Evolutionary conservation across 2,329 filamentous ascomycete genomes (phyloP).

Genomic region (Aureobasidium vineae): DNA sequence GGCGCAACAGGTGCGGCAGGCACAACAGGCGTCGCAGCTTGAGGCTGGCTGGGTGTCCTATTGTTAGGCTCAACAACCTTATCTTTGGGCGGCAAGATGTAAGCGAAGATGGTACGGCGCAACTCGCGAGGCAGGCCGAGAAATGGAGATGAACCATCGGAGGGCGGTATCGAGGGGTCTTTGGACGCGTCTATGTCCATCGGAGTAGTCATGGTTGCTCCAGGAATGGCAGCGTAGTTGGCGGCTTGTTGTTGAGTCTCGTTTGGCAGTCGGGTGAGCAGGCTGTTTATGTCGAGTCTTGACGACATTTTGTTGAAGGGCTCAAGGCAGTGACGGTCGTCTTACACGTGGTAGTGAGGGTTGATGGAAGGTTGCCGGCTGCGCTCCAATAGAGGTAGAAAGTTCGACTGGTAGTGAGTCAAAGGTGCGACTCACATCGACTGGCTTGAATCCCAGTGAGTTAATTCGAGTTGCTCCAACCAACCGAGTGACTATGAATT

Average conservation of each 20-base stretch:
- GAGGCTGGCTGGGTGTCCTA: background rate
- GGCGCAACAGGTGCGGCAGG: background rate
- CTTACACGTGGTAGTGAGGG: background rate
- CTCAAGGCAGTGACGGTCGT: background rate
- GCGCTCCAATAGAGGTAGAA: background rate
- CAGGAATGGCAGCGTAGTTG: background rate
- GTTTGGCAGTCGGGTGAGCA: background rate
- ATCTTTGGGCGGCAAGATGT: constrained; percentile 9
- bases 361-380: background rate
- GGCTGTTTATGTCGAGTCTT: background rate
- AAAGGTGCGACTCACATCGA: background rate
- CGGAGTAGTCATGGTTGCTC: background rate
- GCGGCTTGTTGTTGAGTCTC: background rate
- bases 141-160: constrained; percentile 10
- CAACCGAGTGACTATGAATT: background rate
- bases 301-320: background rate
- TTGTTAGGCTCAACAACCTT: constrained; percentile 4
- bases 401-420: background rate
- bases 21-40: background rate
- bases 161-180: background rate
- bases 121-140: constrained; percentile 17
- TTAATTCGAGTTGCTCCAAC: background rate
- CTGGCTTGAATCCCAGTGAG: background rate
- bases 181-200: background rate
- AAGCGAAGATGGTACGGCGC: constrained; percentile 20